Base-by-base conservation (phyloP, 1,139 yeast species). In the Zygosaccharomyces pseudobailii region DNA sequence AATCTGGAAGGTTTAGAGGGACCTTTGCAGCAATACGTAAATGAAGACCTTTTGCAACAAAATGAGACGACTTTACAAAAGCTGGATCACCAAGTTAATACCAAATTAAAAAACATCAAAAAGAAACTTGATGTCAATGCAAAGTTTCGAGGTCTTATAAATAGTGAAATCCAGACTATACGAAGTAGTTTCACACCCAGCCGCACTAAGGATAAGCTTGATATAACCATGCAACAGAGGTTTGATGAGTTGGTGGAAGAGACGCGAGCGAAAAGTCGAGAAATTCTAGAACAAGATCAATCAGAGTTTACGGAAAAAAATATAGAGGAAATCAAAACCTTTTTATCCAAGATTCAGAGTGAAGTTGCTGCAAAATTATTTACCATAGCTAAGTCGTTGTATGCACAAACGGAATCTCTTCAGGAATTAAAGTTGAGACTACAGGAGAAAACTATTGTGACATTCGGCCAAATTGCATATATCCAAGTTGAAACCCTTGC, bases 1-100 rank as follows among this genome's bases (percentile, higher is more conserved):
- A 65, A 64, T 5, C 62, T 84, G 30, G 60, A 67, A 36, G 65
- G 66, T 6, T 68, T 82, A 20, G 70, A 75, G 0, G 60, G 57
- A 3, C 54, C 60, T 2, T 46, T 68, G 30, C 58, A 72, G 2
- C 59, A 61, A 3, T 59, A 71, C 34, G 50, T 74, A 3, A 54
- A 66, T 43, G 52, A 54, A 10, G 46, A 50, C 2, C 58, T 61
- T 6, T 47, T 73, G 28, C 54, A 61, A 17, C 33, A 46, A 1
- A 53, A 58, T 21, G 64, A 74, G 1, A 48, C 52, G 2, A 56
- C 64, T 5, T 62, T 73, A 2, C 52, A 56, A 8, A 37, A 48
- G 5, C 40, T 69, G 13, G 63, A 57, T 30, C 53, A 51, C 6
- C 40, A 47, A 1, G 48, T 71, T 5, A 63, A 62, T 43, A 47